phyloP scores from a whole-genome alignment of 2,329 filamentous ascomycete genomes.

The Paecilomyces niveus region DNA sequence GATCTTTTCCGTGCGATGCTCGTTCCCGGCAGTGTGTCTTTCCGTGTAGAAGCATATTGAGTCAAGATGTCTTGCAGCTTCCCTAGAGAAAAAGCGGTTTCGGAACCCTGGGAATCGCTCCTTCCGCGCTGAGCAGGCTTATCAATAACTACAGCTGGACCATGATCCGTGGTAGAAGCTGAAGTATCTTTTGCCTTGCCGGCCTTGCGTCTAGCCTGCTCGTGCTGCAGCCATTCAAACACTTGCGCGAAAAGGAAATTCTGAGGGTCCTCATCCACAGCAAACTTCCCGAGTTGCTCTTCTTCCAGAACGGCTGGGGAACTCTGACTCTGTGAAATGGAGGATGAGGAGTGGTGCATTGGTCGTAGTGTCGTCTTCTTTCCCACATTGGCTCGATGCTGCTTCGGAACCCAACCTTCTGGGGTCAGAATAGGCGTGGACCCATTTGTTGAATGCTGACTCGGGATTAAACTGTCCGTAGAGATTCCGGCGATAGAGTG shows the following conservation, averaged over 20 bases:
- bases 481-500: neutral
- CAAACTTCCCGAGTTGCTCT: slow-evolving; percentile 15
- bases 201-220: slow-evolving; percentile 60
- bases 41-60: slow-evolving; percentile 30
- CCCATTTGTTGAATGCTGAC: neutral
- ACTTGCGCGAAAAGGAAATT: slow-evolving; percentile 61
- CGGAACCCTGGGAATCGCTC: slow-evolving; percentile 55
- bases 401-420: slow-evolving; percentile 14
- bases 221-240: slow-evolving; percentile 73
- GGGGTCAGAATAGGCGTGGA: neutral
- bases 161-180: slow-evolving; percentile 7
- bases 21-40: slow-evolving; percentile 13
- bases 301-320: slow-evolving; percentile 14
- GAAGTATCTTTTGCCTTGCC: slow-evolving; percentile 45
- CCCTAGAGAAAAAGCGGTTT: slow-evolving; percentile 69
- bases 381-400: slow-evolving; percentile 19
- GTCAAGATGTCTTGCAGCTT: slow-evolving; percentile 65
- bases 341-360: slow-evolving; percentile 7
- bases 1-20: slow-evolving; percentile 14
- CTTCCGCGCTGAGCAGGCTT: slow-evolving; percentile 22
- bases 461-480: neutral
- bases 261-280: slow-evolving; percentile 24
- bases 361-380: slow-evolving; percentile 22
- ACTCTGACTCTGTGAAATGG: slow-evolving; percentile 21
- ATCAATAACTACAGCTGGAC: slow-evolving; percentile 14